Evolutionary conservation across 202 grass and related monocot species (phyloP), one percentile per base, ranked within the genome.

Genomic region (Tripidium arundinaceum): DNA sequence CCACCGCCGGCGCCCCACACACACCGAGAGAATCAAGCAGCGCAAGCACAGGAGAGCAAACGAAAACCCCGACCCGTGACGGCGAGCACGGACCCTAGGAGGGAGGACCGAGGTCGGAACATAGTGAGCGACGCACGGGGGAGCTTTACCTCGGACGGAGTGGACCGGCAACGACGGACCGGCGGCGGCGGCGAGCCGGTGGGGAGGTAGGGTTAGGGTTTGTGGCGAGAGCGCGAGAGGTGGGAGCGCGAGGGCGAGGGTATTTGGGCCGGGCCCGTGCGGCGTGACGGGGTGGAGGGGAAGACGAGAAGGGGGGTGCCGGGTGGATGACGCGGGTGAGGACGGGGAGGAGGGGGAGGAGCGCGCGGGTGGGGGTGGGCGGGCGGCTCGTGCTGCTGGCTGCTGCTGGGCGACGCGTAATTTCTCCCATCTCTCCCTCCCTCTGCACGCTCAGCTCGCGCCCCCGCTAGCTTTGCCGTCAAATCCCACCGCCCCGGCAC

Each of bases 361-460:
- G 58, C 12, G 70, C 59, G 80, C 55, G 74, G 72, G 21, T 4
- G 43, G 50, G n/a, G 14, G 84, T 8, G 57, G 26, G 83, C 47
- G 63, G 47, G 80, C 31, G 2, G 31, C 31, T 33, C 3, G 31
- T 33, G 31, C 62, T 73, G 76, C 19, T 2, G 60, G 59, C 21
- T 15, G 86, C 70, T 26, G 57, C 38, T 74, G 75, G 85, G 77
- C 69, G 76, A 88, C 72, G 76, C 79, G 91, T 93, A 91, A 86
- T 81, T 91, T 87, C 80, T 75, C 85, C 84, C 92, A 87, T 88
- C 75, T 80, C 68, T 42, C 61, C 13, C 34, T 73, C 45, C 65
- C 86, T 34, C 52, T 18, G 8, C 77, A 38, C 74, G 27, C 65
- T 22, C 34, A 13, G 7, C 49, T 45, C 33, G 73, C 73, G 31